Base-by-base conservation (phyloP, 1,284 basidiomycete species). In the Athelia sp. region DNA sequence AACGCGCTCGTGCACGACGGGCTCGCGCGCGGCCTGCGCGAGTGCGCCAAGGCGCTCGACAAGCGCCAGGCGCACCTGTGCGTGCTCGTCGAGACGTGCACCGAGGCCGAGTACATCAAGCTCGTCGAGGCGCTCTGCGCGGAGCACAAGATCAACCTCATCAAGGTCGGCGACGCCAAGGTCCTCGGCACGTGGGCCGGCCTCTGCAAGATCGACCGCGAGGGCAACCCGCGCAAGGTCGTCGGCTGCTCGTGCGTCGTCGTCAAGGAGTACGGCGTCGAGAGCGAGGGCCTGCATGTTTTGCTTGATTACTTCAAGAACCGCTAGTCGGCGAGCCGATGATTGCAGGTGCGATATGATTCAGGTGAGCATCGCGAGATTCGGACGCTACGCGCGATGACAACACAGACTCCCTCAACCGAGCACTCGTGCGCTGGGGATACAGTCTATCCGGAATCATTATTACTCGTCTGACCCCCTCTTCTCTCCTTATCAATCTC, bases 31-130 rank as follows among this genome's bases (percentile, higher is more conserved):
- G 96, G 96, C 75, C 88, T 99, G 57, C 92, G 96, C 62, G 96
- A 99, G 80, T 90, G 85, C 66, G 90, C 96, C 68, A 99, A 99
- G 82, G 93, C 96, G 54, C 82, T 99, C 58, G 96, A 99, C 84
- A 95, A 95, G 78, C 90, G 94, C 64, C 92, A 97, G 82, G 96
- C 96, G 52, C 96, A 98, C 75, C 83, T 99, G 53, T 98, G 96
- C 76, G 95, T 99, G 56, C 89, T 99, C 66, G 94, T 98, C 70
- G 96, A 99, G 85, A 94, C 93, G 54, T 97, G 94, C 81, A 96
- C 90, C 54, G 96, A 98, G 79, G 92, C 94, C 62, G 96, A 98
- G 77, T 98, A 99, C 84, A 90, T 98, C 82, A 98, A 98, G 81
- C 92, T 99, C 78, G 97, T 98, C 62, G 95, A 98, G 78, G 96